These are phyloP conservation scores for Euphorbia corollata DNA, from an alignment of 441 rosid genomes.

Conservation along the genomic window DNA sequence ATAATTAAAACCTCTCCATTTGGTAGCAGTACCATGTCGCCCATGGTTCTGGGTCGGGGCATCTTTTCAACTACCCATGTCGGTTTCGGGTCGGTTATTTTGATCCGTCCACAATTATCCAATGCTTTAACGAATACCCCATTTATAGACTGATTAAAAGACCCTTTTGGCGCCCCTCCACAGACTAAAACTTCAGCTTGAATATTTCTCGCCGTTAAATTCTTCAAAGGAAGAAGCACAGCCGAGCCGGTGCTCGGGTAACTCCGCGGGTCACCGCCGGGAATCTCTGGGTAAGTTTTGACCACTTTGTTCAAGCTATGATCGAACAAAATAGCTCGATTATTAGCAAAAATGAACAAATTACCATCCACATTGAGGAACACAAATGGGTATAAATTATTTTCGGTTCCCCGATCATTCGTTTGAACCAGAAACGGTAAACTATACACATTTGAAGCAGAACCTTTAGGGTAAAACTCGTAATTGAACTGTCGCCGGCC, in stretches of 20 bases:
- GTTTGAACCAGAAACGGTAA: conserved; percentile 52
- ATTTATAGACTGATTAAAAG: conserved; percentile 23
- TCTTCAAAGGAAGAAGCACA: conserved; percentile 59
- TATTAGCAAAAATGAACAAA: conserved; percentile 73
- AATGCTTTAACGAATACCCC: conserved; percentile 39
- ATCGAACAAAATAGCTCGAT: conserved; percentile 53
- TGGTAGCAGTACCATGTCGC: conserved; percentile 71
- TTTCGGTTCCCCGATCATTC: conserved; percentile 38
- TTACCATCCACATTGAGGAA: conserved; percentile 71
- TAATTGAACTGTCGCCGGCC: conserved; percentile 67
- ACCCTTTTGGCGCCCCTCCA: conserved; percentile 65
- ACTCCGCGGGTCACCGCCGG: conserved; percentile 55
- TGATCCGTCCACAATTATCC: conserved; percentile 64
- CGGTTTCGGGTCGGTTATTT: conserved; percentile 41
- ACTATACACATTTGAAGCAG: conserved; percentile 17
- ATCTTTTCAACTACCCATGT: conserved; percentile 65
- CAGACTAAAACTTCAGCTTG: conserved; percentile 71
- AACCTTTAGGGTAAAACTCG: conserved; percentile 45
- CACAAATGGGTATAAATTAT: conserved; percentile 76
- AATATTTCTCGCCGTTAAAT: conserved; percentile 9
- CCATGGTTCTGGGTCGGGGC: conserved; percentile 74
- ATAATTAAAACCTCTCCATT: conserved; percentile 55
- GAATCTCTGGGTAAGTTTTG: conserved; percentile 48
- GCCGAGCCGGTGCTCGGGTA: conserved; percentile 92
- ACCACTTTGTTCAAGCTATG: conserved; percentile 39